Evolutionary conservation across 1,139 yeast genomes (phyloP).

Genomic region (Nakaseomyces glabratus): DNA sequence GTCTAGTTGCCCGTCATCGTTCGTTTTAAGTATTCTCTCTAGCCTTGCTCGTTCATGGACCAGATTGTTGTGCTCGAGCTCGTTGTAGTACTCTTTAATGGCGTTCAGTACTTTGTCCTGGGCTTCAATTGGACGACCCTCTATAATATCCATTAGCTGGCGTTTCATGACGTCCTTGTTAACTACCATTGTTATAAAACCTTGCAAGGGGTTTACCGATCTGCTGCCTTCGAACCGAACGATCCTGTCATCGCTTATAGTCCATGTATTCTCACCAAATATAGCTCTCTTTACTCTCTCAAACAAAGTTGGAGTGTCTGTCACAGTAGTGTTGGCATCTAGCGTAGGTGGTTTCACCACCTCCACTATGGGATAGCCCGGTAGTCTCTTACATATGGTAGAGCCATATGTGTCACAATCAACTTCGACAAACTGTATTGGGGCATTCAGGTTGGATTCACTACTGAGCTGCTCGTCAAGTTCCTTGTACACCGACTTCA

Average conservation of each 20-base stretch:
- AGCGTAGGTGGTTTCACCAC: slow-evolving; percentile 20
- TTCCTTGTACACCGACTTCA: slow-evolving; percentile 46
- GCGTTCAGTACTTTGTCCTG: not conserved
- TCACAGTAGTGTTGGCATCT: slow-evolving; percentile 6
- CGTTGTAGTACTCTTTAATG: not conserved
- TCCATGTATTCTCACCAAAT: slow-evolving; percentile 14
- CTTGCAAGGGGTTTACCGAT: slow-evolving; percentile 15
- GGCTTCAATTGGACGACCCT: not conserved
- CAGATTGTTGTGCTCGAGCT: not conserved
- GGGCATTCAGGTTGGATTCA: slow-evolving; percentile 8
- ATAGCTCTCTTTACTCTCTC: slow-evolving; percentile 9
- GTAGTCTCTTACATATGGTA: slow-evolving; percentile 24
- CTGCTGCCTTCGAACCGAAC: slow-evolving; percentile 24
- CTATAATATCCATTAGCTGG: not conserved
- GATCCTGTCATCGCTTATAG: slow-evolving; percentile 17
- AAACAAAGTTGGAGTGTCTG: slow-evolving; percentile 10
- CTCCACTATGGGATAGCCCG: slow-evolving; percentile 31
- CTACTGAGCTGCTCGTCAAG: slow-evolving; percentile 14
- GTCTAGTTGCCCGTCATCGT: not conserved
- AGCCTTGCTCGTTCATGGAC: slow-evolving; percentile 1
- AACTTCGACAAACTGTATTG: slow-evolving; percentile 25
- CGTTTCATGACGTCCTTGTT: not conserved
- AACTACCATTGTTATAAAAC: slow-evolving; percentile 17
- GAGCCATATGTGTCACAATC: slow-evolving; percentile 29
- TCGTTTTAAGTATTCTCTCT: slow-evolving; percentile 1